A percentile compares a stretch with the other conserved stretches of the same genome.
phyloP scores from a whole-genome alignment of 83 land plant species.

The Isoetes engelmannii region DNA sequence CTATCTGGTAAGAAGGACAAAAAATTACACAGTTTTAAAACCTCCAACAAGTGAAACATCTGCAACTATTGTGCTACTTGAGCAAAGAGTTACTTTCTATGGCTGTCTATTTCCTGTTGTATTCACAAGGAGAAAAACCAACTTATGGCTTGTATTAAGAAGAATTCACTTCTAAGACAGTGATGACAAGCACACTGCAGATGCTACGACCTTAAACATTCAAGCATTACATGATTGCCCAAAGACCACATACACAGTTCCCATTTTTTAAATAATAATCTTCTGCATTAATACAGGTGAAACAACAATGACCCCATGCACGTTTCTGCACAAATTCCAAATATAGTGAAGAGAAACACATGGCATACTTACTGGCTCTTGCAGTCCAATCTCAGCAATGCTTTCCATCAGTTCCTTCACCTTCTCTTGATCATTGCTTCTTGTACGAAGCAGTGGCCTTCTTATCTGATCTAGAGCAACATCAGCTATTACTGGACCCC shows the following conservation, averaged over 20 bases:
- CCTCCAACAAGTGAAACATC: too few relatives aligned
- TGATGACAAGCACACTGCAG: too few relatives aligned
- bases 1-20: constrained; percentile 21
- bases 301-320: too few relatives aligned
- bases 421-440: constrained; percentile 79
- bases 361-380: constrained; percentile 66
- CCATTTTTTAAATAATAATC: background rate
- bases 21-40: background rate
- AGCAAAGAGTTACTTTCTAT: too few relatives aligned
- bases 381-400: constrained; percentile 79
- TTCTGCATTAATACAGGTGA: background rate
- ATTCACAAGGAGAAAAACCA: too few relatives aligned
- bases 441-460: constrained; percentile 76
- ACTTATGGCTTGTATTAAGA: too few relatives aligned
- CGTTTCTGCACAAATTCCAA: background rate
- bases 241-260: background rate
- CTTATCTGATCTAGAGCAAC: constrained; percentile 72
- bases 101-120: too few relatives aligned
- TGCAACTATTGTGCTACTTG: too few relatives aligned
- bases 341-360: background rate
- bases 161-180: too few relatives aligned
- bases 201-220: background rate
- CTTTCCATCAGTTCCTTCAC: constrained; percentile 88
- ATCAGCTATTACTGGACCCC: constrained; percentile 68
- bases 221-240: background rate